A percentile compares a stretch with the other conserved stretches of the same genome.
phyloP scores from a whole-genome alignment of 768 basidiomycete genomes.

The Kwoniella bestiolae region DNA sequence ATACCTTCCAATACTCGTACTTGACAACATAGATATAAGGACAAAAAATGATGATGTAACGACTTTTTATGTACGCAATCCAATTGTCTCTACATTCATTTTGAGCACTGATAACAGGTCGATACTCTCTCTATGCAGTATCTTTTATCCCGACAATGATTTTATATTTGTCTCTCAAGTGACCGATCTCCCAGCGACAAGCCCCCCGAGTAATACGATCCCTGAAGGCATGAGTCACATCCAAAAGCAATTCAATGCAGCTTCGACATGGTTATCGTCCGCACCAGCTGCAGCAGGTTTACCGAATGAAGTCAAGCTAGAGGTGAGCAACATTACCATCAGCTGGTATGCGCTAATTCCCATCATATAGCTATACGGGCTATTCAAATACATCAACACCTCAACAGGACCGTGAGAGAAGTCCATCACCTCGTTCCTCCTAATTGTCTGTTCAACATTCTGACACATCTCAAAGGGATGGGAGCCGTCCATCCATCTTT shows the following conservation, averaged over 20 bases:
- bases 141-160: too few species aligned
- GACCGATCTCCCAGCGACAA: too few species aligned
- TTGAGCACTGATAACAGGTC: too few species aligned
- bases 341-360: background rate
- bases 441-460: background rate
- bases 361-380: constrained; percentile 46
- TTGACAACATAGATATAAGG: too few species aligned
- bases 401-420: constrained; percentile 42
- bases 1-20: too few species aligned
- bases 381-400: constrained; percentile 46
- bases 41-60: constrained; percentile 17
- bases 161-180: too few species aligned
- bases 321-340: constrained; percentile 32
- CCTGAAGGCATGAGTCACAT: too few species aligned
- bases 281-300: constrained; percentile 48
- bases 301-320: constrained; percentile 50
- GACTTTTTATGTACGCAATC: background rate
- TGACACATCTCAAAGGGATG: constrained; percentile 26
- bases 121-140: too few species aligned
- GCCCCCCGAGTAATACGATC: too few species aligned
- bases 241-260: constrained; percentile 40
- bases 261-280: constrained; percentile 44
- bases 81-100: background rate
- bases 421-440: background rate
- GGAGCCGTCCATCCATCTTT: constrained; percentile 48